These are phyloP conservation scores for Trichoderma cornu-damae DNA, from an alignment of 2,329 filamentous ascomycete species.

Conservation along the genomic window DNA sequence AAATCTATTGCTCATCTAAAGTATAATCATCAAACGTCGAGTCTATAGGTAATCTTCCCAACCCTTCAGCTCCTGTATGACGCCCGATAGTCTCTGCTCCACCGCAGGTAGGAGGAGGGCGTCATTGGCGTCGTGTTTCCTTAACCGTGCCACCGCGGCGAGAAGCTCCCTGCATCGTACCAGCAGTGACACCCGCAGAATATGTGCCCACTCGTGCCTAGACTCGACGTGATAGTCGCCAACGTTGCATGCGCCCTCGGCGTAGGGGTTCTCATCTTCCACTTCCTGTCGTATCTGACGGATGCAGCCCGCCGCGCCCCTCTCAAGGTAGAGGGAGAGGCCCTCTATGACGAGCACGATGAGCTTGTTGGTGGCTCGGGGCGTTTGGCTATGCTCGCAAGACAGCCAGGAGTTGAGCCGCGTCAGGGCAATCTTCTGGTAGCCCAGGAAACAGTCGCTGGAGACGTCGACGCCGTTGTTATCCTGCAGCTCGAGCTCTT, in stretches of 20 bases:
- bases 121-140: neutral
- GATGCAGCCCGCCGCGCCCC: neutral
- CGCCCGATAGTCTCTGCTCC: neutral
- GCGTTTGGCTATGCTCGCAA: constrained; percentile 3
- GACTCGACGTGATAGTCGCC: constrained; percentile 9
- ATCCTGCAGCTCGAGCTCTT: constrained; percentile 2
- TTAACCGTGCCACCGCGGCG: neutral
- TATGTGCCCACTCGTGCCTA: constrained; percentile 9
- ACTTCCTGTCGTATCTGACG: neutral
- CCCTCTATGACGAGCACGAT: constrained; percentile 6
- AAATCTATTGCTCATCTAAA: neutral
- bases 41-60: constrained; percentile 8
- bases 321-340: neutral
- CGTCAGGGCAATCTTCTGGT: constrained; percentile 1
- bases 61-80: constrained; percentile 6
- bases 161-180: constrained; percentile 9
- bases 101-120: neutral
- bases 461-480: neutral
- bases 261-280: neutral
- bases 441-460: neutral
- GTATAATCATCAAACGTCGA: neutral
- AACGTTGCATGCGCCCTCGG: neutral
- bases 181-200: neutral
- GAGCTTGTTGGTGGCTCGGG: constrained; percentile 2
- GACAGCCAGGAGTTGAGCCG: constrained; percentile 2